Evolutionary conservation across 2,329 filamentous ascomycete species (phyloP).

Genomic region (Alternaria burnsii): DNA sequence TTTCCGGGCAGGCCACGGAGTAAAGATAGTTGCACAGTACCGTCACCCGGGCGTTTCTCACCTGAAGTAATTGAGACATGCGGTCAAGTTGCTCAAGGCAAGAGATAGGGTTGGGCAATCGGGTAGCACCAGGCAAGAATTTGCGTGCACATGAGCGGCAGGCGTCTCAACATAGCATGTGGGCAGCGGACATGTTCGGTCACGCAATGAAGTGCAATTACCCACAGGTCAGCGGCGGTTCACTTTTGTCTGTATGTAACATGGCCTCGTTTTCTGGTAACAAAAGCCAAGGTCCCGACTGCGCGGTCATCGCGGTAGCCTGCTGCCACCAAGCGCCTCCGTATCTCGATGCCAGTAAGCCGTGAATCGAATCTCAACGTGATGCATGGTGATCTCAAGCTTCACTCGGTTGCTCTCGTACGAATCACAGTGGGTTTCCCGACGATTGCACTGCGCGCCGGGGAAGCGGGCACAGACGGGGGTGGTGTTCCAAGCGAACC

Average conservation of each 20-base stretch:
- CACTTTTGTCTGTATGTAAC: constrained; percentile 42
- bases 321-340: constrained; percentile 33
- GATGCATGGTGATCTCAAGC: constrained; percentile 31
- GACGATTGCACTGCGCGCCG: constrained; percentile 24
- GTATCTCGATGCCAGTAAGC: constrained; percentile 26
- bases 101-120: constrained; percentile 33
- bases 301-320: constrained; percentile 36
- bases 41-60: constrained; percentile 41
- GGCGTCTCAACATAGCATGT: constrained; percentile 39
- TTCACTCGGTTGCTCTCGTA: constrained; percentile 4
- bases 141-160: constrained; percentile 36
- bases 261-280: constrained; percentile 46
- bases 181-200: constrained; percentile 48
- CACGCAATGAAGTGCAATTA: constrained; percentile 31
- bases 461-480: constrained; percentile 42
- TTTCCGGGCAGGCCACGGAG: constrained; percentile 40
- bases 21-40: constrained; percentile 42
- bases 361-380: constrained; percentile 25
- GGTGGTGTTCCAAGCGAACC: constrained; percentile 34
- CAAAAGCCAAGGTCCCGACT: constrained; percentile 43
- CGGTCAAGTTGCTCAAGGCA: constrained; percentile 32
- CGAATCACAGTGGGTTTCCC: constrained; percentile 16
- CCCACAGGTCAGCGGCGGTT: constrained; percentile 32
- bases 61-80: constrained; percentile 49
- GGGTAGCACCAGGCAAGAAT: constrained; percentile 44